Evolutionary conservation across 129 eudicot species (phyloP), one percentile per base, ranked within the genome.

Genomic region (Ambrosia artemisiifolia): DNA sequence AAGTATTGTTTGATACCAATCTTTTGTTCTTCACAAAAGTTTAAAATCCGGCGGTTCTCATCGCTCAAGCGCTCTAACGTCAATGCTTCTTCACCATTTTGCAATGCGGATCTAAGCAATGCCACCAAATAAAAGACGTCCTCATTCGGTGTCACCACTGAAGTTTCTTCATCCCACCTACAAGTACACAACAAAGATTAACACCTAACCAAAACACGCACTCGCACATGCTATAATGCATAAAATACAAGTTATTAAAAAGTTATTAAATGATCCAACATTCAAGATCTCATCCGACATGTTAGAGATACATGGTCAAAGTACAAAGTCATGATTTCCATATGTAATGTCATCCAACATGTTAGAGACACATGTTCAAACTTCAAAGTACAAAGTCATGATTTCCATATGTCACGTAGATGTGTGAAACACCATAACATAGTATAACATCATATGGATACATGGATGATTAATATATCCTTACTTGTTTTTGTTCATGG

Each of bases 401-500:
- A 77, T 70, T 17, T 43, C 24, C 69, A 49, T 70, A 70, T 70
- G 72, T 77, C 76, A 77, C 62, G 44, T 70, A 61, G 76, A 77
- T 70, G 72, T 77, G 81, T 70, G 76, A 77, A 77, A 32, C 65
- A 44, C 48, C 65, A 50, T 77, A 69, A 70, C 70, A 60, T 47
- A 62, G 71, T 40, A 62, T 70, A 77, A 50, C 72, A 77, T 77
- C 59, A 69, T 69, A 61, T 38, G 65, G 46, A 69, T 14, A 76
- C 48, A 77, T 32, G 40, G 68, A 72, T 49, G 69, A 34, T 30
- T 71, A 65, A 24, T 24, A 67, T 38, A 79, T 34, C 57, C 94
- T 83, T 79, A 91, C 97, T 88, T 91, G 90, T 82, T 86, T 82
- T 88, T 91, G 86, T 91, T 91, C 97, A 91, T 82, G 77, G 97